These are phyloP conservation scores for Achaetomium macrosporum DNA, from an alignment of 2,329 filamentous ascomycete species.

Conservation along the genomic window DNA sequence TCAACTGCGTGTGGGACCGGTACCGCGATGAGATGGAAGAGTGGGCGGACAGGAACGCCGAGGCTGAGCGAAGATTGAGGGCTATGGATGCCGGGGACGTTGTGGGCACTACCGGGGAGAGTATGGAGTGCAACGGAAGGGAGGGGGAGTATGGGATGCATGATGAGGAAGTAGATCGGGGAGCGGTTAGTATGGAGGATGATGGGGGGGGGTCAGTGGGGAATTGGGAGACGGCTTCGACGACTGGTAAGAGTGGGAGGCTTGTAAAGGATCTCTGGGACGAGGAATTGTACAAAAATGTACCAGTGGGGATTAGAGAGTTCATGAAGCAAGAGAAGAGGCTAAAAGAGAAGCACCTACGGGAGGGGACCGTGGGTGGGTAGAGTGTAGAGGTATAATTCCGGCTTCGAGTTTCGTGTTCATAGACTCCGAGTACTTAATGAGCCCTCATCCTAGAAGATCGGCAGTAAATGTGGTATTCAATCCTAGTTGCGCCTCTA, in stretches of 20 bases:
- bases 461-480: neutral
- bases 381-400: constrained; percentile 7
- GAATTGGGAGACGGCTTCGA: constrained; percentile 50
- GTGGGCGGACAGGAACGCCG: constrained; percentile 62
- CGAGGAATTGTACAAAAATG: constrained; percentile 66
- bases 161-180: constrained; percentile 31
- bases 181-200: constrained; percentile 63
- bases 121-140: constrained; percentile 22
- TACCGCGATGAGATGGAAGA: constrained; percentile 90
- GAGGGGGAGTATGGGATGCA: constrained; percentile 35
- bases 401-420: constrained; percentile 5
- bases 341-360: constrained; percentile 67
- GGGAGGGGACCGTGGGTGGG: constrained; percentile 46
- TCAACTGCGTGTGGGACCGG: constrained; percentile 93
- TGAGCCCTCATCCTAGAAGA: neutral
- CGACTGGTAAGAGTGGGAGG: constrained; percentile 31
- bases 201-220: constrained; percentile 70
- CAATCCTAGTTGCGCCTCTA: neutral
- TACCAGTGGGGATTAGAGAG: constrained; percentile 89
- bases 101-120: constrained; percentile 17
- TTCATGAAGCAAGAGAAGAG: constrained; percentile 98
- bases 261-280: constrained; percentile 50
- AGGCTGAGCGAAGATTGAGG: constrained; percentile 53
- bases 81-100: constrained; percentile 29
- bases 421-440: neutral